These are phyloP conservation scores for Chenopodium formosanum DNA, from an alignment of 148 eudicot species.

Conservation along the genomic window DNA sequence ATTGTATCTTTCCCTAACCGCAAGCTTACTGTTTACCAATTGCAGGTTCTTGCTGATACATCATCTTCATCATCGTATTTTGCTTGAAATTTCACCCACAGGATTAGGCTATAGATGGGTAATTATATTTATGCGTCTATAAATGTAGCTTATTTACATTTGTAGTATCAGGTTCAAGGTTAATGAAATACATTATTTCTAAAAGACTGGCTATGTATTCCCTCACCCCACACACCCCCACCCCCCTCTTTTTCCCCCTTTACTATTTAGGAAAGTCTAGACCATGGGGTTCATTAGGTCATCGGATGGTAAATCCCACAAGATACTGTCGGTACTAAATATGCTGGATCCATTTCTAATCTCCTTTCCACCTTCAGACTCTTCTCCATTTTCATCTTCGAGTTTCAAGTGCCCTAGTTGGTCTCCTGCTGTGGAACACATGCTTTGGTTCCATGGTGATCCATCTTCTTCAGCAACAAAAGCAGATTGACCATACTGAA, in stretches of 20 bases:
- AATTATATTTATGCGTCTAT: conserved; percentile 22
- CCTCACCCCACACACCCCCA: neutral
- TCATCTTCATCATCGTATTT: conserved; percentile 93
- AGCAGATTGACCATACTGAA: conserved; percentile 45
- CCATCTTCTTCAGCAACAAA: conserved; percentile 53
- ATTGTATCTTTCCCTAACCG: neutral
- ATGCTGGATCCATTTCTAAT: conserved; percentile 43
- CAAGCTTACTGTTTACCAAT: conserved; percentile 15
- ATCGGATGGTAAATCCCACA: conserved; percentile 88
- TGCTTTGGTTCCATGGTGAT: conserved; percentile 74
- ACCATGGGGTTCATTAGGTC: conserved; percentile 66
- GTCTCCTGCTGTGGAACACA: conserved; percentile 56
- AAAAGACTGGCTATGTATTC: conserved; percentile 2
- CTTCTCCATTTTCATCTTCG: conserved; percentile 53
- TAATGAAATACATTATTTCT: conserved; percentile 32
- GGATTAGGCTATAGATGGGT: conserved; percentile 19
- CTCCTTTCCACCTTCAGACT: conserved; percentile 46
- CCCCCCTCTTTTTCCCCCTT: neutral
- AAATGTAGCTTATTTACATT: conserved; percentile 33
- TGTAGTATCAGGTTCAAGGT: conserved; percentile 23
- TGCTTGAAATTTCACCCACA: conserved; percentile 42
- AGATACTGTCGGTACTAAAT: conserved; percentile 61
- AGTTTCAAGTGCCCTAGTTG: conserved; percentile 44
- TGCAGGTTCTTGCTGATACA: conserved; percentile 97
- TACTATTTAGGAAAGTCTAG: neutral